Evolutionary conservation across 768 basidiomycete species (phyloP).

Genomic region (Xerocomus spinulosus): DNA sequence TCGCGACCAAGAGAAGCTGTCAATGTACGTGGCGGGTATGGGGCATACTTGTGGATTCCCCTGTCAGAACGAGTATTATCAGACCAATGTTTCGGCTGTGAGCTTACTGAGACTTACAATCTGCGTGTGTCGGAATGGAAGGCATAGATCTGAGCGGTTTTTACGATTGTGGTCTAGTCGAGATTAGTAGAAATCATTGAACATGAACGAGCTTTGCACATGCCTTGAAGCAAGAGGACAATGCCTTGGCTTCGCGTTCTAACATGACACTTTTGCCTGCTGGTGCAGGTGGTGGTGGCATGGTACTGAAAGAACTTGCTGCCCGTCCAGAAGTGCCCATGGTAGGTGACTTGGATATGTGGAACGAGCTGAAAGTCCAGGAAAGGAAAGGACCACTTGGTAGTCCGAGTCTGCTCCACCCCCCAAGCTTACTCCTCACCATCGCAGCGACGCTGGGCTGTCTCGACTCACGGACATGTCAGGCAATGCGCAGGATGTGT

Average conservation of each 20-base stretch:
- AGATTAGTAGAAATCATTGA: neutral
- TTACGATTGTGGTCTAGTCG: constrained; percentile 56
- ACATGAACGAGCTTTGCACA: constrained; percentile 5
- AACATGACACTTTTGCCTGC: constrained; percentile 40
- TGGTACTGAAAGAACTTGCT: constrained; percentile 32
- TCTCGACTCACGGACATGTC: constrained; percentile 20
- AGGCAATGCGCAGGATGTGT: constrained; percentile 12
- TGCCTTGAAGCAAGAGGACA: constrained; percentile 58
- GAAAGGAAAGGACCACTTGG: constrained; percentile 24
- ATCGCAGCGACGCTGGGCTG: no score
- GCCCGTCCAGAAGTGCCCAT: constrained; percentile 18
- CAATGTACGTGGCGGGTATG: constrained; percentile 60
- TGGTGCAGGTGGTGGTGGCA: constrained; percentile 53
- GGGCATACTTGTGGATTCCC: constrained; percentile 52
- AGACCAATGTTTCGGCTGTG: neutral
- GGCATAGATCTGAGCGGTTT: constrained; percentile 64
- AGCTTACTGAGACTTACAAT: constrained; percentile 44
- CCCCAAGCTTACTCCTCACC: no score
- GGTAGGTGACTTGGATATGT: constrained; percentile 14
- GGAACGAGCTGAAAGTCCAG: constrained; percentile 11
- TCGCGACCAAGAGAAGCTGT: constrained; percentile 65
- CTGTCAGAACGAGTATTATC: constrained; percentile 32
- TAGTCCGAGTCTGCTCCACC: no score
- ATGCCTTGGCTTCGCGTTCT: constrained; percentile 59
- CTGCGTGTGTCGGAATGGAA: constrained; percentile 63